Conservation (phyloP, 2,329 filamentous ascomycete species). For the Magnaporthiopsis incrustans region DNA sequence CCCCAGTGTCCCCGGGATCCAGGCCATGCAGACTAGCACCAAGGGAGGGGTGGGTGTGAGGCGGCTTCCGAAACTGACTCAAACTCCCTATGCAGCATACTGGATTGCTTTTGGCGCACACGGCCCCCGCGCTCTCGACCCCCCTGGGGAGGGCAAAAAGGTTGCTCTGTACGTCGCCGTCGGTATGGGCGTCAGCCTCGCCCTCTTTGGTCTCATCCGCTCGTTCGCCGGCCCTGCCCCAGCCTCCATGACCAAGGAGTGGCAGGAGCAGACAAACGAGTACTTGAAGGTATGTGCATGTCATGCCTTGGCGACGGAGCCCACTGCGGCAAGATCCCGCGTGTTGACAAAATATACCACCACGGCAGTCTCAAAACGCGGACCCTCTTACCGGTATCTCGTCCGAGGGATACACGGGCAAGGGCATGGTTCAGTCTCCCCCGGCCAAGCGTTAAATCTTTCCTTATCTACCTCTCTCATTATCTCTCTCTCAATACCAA, state of each 20-base stretch:
- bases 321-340: neutral
- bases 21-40: neutral
- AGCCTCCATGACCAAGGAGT: constrained; percentile 91
- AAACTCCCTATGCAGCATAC: constrained; percentile 63
- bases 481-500: constrained; percentile 5
- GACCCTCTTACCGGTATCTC: constrained; percentile 82
- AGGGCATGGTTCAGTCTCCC: constrained; percentile 68
- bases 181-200: constrained; percentile 59
- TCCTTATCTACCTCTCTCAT: neutral
- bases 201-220: constrained; percentile 66
- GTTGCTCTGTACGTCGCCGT: constrained; percentile 65
- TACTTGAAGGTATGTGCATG: constrained; percentile 70
- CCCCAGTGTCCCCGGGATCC: neutral
- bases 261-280: constrained; percentile 92
- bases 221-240: constrained; percentile 65
- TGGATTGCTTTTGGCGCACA: constrained; percentile 98
- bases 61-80: constrained; percentile 24
- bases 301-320: neutral
- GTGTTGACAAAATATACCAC: constrained; percentile 11
- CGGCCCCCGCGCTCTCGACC: constrained; percentile 75
- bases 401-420: constrained; percentile 69
- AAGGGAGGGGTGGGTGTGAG: neutral
- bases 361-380: constrained; percentile 64
- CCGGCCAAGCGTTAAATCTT: constrained; percentile 39
- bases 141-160: constrained; percentile 77